Percentiles rank a stretch among this genome's conserved stretches.
These are phyloP conservation scores for Podila epigama DNA, from an alignment of 192 early-diverging fungal genomes.

Conservation along the genomic window DNA sequence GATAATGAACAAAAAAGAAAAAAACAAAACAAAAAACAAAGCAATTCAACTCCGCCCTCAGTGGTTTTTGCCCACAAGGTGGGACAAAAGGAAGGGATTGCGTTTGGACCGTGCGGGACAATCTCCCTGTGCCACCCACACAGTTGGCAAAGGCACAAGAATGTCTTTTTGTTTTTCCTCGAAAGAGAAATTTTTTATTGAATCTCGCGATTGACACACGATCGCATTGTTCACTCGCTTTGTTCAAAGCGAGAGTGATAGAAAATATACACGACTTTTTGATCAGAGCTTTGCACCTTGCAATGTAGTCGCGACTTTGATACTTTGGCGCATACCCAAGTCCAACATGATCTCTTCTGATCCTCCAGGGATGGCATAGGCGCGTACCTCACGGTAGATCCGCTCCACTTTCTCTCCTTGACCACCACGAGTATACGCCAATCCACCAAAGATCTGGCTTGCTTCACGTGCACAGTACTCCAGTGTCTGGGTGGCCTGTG, in stretches of 20 bases:
- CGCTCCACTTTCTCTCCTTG: constrained; percentile 82
- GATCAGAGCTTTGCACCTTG: background rate
- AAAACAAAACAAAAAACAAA: too few relatives aligned
- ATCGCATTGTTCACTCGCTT: background rate
- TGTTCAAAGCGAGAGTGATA: background rate
- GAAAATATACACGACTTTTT: background rate
- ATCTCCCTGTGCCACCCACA: background rate
- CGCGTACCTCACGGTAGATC: constrained; percentile 85
- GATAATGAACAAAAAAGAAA: too few relatives aligned
- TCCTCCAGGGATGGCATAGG: constrained; percentile 88
- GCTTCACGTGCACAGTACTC: constrained; percentile 91
- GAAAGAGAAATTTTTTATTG: too few relatives aligned
- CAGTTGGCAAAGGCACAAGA: too few relatives aligned
- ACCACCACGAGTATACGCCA: constrained; percentile 79
- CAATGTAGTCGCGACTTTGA: constrained; percentile 63
- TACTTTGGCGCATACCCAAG: constrained; percentile 77
- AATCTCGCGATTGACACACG: too few relatives aligned
- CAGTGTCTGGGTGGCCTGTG: constrained; percentile 85
- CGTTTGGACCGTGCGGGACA: constrained; percentile 1
- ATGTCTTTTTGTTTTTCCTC: too few relatives aligned
- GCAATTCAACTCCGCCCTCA: too few relatives aligned
- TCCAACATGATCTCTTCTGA: constrained; percentile 92
- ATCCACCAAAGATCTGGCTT: constrained; percentile 88
- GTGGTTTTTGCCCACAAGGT: background rate
- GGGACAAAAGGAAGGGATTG: too few relatives aligned